Conservation (phyloP, 129 eudicot species). For the Gnaphalium uliginosum region DNA sequence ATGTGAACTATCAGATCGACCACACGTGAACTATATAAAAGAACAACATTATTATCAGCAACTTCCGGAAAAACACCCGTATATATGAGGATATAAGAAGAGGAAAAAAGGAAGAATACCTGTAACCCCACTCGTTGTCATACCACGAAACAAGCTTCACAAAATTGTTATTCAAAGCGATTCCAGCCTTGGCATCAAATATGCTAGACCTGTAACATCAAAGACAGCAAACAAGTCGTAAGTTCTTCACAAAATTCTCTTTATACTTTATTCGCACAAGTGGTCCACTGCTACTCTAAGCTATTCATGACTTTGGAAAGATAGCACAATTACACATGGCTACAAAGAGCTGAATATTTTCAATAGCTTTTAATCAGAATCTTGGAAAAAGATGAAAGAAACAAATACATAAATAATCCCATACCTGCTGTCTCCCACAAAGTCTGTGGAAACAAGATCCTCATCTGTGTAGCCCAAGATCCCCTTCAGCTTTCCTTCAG, state of each 20-base stretch:
- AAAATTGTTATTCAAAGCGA: constrained; percentile 59
- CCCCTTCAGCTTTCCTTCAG: constrained; percentile 75
- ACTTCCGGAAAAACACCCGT: background rate
- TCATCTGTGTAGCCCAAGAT: constrained; percentile 77
- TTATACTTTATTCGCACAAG: background rate
- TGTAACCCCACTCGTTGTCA: constrained; percentile 95
- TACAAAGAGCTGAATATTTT: background rate
- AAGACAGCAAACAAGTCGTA: background rate
- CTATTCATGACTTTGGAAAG: background rate
- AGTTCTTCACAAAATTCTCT: constrained; percentile 14
- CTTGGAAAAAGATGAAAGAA: background rate
- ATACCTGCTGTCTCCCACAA: constrained; percentile 72
- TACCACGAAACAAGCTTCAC: constrained; percentile 79
- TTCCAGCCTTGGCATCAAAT: constrained; percentile 86
- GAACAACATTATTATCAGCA: background rate
- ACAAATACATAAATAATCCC: background rate
- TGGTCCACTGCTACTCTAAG: constrained; percentile 6
- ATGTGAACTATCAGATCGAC: constrained; percentile 73
- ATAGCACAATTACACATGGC: background rate
- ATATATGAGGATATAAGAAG: background rate
- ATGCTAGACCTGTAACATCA: constrained; percentile 64
- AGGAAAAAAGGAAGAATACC: constrained; percentile 33
- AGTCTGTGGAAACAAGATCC: constrained; percentile 79
- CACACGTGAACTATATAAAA: constrained; percentile 54
- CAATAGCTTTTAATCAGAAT: background rate